Conservation (phyloP, 495 filamentous ascomycete genomes). For the Neurospora africana region DNA sequence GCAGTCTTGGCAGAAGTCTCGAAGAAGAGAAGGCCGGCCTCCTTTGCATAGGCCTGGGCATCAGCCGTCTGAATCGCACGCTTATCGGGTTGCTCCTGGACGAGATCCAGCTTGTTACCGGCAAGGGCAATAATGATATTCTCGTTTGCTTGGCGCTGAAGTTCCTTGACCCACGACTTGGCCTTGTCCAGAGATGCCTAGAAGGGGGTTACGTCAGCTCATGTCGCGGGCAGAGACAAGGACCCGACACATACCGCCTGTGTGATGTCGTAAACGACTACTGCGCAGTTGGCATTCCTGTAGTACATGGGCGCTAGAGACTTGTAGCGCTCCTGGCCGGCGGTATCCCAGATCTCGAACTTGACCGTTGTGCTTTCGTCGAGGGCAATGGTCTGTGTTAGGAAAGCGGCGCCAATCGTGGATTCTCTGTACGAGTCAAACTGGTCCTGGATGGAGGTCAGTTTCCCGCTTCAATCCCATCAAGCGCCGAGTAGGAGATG, state of each 20-base stretch:
- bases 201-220: slow-evolving; percentile 1
- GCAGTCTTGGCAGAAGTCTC: slow-evolving; percentile 96
- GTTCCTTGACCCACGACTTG: slow-evolving; percentile 98
- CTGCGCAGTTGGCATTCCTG: slow-evolving; percentile 95
- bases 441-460: slow-evolving; percentile 63
- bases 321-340: slow-evolving; percentile 96
- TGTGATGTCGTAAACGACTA: slow-evolving; percentile 98
- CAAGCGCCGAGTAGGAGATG: background rate
- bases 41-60: slow-evolving; percentile 87
- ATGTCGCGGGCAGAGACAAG: background rate
- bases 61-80: slow-evolving; percentile 79
- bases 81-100: slow-evolving; percentile 82
- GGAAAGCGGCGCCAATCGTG: slow-evolving; percentile 96
- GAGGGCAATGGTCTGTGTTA: slow-evolving; percentile 95
- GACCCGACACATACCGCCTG: slow-evolving; percentile 64
- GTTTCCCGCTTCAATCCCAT: background rate
- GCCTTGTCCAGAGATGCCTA: slow-evolving; percentile 96
- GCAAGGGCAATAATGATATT: slow-evolving; percentile 98
- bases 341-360: slow-evolving; percentile 99
- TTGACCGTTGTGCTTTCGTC: slow-evolving; percentile 98
- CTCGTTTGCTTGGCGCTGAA: slow-evolving; percentile 97
- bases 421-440: slow-evolving; percentile 99
- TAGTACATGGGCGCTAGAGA: slow-evolving; percentile 99
- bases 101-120: slow-evolving; percentile 94
- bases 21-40: slow-evolving; percentile 90